Evolutionary conservation across 1,284 basidiomycete genomes (phyloP).

Genomic region (Apiotrichum gamsii): DNA sequence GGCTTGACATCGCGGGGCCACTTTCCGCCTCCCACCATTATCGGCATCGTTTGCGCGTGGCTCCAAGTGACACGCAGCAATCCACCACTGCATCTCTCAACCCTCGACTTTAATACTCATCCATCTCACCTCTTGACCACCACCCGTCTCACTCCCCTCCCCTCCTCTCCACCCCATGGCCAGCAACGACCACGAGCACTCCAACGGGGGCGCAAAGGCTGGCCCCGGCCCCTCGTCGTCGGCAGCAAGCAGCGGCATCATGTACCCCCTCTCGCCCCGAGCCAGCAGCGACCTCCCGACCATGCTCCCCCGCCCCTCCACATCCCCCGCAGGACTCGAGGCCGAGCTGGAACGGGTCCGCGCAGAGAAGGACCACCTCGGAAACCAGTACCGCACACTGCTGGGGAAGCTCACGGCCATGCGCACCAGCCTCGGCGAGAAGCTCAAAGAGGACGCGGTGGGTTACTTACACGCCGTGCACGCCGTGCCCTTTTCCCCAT

Average conservation of each 20-base stretch:
- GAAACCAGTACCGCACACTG: slow-evolving; percentile 76
- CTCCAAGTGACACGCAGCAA: too few relatives aligned
- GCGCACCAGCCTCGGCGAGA: slow-evolving; percentile 87
- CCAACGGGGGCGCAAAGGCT: slow-evolving; percentile 2
- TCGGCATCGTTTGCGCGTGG: too few relatives aligned
- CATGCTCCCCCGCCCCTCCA: background rate
- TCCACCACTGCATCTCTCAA: too few relatives aligned
- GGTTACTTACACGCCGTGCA: background rate
- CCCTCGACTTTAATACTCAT: too few relatives aligned
- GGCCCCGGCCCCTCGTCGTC: slow-evolving; percentile 8
- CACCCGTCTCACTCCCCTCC: background rate
- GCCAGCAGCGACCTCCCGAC: slow-evolving; percentile 9
- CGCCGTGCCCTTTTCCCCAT: background rate
- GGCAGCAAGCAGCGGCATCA: background rate
- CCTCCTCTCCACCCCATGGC: slow-evolving; percentile 1
- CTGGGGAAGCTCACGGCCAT: slow-evolving; percentile 85
- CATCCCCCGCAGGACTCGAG: slow-evolving; percentile 27
- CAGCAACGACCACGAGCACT: slow-evolving; percentile 2
- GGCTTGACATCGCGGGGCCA: too few relatives aligned
- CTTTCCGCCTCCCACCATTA: too few relatives aligned
- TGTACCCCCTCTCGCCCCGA: slow-evolving; percentile 10
- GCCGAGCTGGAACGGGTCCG: slow-evolving; percentile 46
- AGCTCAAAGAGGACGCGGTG: slow-evolving; percentile 92
- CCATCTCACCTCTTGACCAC: too few relatives aligned
- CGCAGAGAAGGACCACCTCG: slow-evolving; percentile 78